Conservation (phyloP, 306 rosid species). For the Astragalus membranaceus region DNA sequence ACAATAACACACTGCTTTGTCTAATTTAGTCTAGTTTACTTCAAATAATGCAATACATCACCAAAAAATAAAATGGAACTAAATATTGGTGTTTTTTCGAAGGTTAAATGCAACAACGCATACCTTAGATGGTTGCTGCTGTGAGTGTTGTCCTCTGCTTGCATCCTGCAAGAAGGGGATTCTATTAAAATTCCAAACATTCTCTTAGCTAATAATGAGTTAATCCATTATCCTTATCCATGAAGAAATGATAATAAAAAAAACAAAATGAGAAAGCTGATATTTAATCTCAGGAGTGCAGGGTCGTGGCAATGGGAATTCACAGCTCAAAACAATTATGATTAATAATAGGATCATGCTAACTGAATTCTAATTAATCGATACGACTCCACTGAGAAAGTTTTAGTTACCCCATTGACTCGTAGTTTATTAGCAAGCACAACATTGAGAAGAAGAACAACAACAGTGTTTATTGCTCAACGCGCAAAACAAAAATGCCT, state of each 20-base stretch:
- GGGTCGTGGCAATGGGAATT: no score
- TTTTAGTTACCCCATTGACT: no score
- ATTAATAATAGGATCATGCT: no score
- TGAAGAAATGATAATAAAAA: background rate
- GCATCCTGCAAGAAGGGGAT: conserved; percentile 28
- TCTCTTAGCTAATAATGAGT: background rate
- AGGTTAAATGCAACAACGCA: background rate
- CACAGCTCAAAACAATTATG: no score
- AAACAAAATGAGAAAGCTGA: background rate
- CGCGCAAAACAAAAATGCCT: background rate
- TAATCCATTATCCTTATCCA: background rate
- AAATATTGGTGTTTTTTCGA: background rate
- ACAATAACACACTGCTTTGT: background rate
- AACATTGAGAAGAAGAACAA: background rate
- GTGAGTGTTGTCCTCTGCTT: background rate
- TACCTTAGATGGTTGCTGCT: conserved; percentile 53
- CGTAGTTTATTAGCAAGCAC: background rate
- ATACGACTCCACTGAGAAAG: no score
- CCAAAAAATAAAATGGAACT: background rate
- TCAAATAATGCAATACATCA: no score
- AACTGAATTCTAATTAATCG: no score
- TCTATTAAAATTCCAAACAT: conserved; percentile 7
- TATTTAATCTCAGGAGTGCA: background rate
- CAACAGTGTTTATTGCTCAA: background rate
- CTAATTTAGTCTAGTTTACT: background rate